phyloP scores from a whole-genome alignment of 2,329 filamentous ascomycete species.

The Xylariaceae sp. region DNA sequence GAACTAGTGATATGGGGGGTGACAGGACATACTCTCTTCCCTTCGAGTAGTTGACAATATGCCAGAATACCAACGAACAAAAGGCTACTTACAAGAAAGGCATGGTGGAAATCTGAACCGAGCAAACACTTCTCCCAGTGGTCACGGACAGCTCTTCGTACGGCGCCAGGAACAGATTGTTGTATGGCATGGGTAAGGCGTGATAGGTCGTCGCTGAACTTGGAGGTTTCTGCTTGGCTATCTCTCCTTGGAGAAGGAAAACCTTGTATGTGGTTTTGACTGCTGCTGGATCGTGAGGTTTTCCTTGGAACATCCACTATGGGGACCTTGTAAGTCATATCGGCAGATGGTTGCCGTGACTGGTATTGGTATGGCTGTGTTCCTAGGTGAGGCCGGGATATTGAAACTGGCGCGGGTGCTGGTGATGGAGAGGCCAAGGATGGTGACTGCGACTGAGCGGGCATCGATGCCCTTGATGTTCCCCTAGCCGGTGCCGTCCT shows the following conservation, averaged over 20 bases:
- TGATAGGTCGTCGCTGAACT: slow-evolving; percentile 44
- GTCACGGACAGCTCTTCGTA: slow-evolving; percentile 53
- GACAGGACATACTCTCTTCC: not conserved
- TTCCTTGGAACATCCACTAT: slow-evolving; percentile 27
- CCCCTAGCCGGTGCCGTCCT: not conserved
- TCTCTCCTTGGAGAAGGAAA: slow-evolving; percentile 41
- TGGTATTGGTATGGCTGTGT: not conserved
- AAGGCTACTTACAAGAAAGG: slow-evolving; percentile 52
- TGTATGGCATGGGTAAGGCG: slow-evolving; percentile 45
- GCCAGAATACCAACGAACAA: not conserved
- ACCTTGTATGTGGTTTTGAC: slow-evolving; percentile 17
- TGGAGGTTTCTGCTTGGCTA: slow-evolving; percentile 37
- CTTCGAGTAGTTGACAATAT: not conserved
- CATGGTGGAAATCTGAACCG: slow-evolving; percentile 55
- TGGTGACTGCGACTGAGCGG: not conserved
- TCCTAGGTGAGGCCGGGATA: not conserved
- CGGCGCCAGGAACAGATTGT: slow-evolving; percentile 46
- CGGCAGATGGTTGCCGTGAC: slow-evolving; percentile 1
- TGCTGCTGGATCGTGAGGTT: slow-evolving; percentile 6
- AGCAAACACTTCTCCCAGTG: slow-evolving; percentile 53
- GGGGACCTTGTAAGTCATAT: slow-evolving; percentile 13
- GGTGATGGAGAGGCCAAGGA: not conserved
- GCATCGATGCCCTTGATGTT: slow-evolving; percentile 2
- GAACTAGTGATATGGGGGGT: not conserved
- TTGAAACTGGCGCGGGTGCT: not conserved